These are phyloP conservation scores for Diaporthe destruens DNA, from an alignment of 2,329 filamentous ascomycete genomes.

Conservation along the genomic window DNA sequence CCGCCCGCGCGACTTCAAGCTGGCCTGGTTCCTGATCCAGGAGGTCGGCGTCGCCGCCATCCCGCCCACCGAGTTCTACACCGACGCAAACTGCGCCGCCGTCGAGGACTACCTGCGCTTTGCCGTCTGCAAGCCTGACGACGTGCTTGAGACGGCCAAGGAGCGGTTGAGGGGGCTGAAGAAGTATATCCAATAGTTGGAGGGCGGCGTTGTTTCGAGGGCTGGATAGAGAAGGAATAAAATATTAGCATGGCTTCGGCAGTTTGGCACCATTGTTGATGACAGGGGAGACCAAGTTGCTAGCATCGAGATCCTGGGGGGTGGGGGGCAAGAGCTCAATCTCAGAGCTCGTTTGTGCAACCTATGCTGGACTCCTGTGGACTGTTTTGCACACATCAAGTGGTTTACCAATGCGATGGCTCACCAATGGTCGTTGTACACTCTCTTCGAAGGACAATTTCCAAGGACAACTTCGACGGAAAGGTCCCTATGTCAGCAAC, in stretches of 20 bases:
- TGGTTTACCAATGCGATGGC: background rate
- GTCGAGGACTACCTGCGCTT: slow-evolving; percentile 95
- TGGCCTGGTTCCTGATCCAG: slow-evolving; percentile 96
- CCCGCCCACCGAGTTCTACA: slow-evolving; percentile 97
- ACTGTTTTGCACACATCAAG: background rate
- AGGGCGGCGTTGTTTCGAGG: background rate
- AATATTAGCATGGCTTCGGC: background rate
- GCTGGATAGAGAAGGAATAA: background rate
- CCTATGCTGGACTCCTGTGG: background rate
- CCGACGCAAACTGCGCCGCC: slow-evolving; percentile 82
- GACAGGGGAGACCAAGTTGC: background rate
- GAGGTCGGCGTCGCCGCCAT: slow-evolving; percentile 97
- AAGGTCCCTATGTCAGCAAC: background rate
- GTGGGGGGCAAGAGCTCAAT: too few species aligned
- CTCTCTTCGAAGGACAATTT: background rate
- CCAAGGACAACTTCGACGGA: background rate
- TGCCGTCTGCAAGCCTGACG: slow-evolving; percentile 95
- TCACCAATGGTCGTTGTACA: background rate
- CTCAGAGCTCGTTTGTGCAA: background rate
- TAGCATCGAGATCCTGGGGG: too few species aligned
- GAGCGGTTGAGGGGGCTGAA: slow-evolving; percentile 78
- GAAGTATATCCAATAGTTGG: slow-evolving; percentile 70
- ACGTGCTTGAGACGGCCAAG: slow-evolving; percentile 84
- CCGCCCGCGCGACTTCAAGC: slow-evolving; percentile 91
- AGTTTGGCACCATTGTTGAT: background rate